phyloP scores from a whole-genome alignment of 2,329 filamentous ascomycete species.

The Fusarium duplospermum region DNA sequence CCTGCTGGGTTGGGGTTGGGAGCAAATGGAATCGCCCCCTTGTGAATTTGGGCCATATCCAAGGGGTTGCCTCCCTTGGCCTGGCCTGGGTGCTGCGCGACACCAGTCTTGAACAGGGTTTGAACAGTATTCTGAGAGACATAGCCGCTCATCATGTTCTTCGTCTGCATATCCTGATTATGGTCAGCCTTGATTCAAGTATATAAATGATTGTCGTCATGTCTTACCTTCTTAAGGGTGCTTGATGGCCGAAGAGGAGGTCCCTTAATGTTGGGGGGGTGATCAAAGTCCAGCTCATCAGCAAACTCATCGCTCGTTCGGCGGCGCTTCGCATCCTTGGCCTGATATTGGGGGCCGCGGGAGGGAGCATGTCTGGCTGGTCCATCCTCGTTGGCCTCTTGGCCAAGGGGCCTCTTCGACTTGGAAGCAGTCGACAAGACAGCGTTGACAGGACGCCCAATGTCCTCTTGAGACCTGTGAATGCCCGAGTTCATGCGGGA shows the following conservation, averaged over 20 bases:
- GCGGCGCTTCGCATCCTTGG: constrained; percentile 81
- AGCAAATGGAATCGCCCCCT: constrained; percentile 90
- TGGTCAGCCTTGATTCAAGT: constrained; percentile 48
- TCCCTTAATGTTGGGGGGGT: constrained; percentile 75
- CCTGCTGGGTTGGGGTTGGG: constrained; percentile 70
- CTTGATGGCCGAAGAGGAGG: constrained; percentile 87
- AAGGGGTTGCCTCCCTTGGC: constrained; percentile 74
- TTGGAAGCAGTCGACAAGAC: constrained; percentile 69
- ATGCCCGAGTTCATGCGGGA: constrained; percentile 70
- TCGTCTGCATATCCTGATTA: constrained; percentile 68
- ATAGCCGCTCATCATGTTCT: constrained; percentile 72
- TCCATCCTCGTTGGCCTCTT: constrained; percentile 68
- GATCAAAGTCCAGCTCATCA: constrained; percentile 69
- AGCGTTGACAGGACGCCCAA: constrained; percentile 69
- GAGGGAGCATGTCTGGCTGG: constrained; percentile 57
- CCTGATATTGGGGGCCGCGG: constrained; percentile 72
- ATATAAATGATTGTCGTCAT: background rate
- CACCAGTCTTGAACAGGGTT: constrained; percentile 73
- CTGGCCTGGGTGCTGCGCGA: constrained; percentile 76
- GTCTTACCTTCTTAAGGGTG: constrained; percentile 73
- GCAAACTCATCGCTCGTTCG: constrained; percentile 80
- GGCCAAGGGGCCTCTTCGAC: constrained; percentile 81
- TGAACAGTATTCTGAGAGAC: constrained; percentile 65
- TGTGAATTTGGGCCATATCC: constrained; percentile 89
- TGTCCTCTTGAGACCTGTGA: constrained; percentile 67